Conservation (phyloP, 2,329 filamentous ascomycete genomes). For the Calycina marina region DNA sequence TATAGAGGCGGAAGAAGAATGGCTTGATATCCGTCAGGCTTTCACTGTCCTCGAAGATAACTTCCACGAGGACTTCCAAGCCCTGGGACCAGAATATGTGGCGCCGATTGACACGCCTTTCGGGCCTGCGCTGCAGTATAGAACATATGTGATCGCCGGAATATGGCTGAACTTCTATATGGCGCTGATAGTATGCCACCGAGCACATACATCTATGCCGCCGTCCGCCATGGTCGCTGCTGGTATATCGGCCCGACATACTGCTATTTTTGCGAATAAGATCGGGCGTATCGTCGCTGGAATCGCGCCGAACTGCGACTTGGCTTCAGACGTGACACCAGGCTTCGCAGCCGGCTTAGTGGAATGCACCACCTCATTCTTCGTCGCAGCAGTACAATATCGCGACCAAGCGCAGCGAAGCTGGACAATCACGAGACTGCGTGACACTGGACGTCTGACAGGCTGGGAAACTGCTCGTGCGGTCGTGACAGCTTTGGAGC, state of each 20-base stretch:
- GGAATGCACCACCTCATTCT: constrained; percentile 68
- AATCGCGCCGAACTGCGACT: constrained; percentile 32
- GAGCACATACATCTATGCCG: constrained; percentile 80
- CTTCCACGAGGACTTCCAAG: constrained; percentile 63
- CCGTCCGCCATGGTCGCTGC: constrained; percentile 76
- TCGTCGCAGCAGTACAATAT: constrained; percentile 74
- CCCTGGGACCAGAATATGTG: constrained; percentile 53
- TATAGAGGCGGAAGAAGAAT: constrained; percentile 37
- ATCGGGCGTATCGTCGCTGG: constrained; percentile 74
- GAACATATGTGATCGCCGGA: constrained; percentile 74
- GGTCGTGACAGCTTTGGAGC: constrained; percentile 75
- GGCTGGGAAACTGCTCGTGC: constrained; percentile 77
- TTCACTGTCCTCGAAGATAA: constrained; percentile 52
- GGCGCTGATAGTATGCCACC: constrained; percentile 66
- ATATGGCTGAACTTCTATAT: constrained; percentile 84
- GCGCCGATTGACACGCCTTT: constrained; percentile 59
- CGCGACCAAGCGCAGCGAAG: constrained; percentile 55
- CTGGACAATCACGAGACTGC: constrained; percentile 62
- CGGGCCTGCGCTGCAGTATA: constrained; percentile 65
- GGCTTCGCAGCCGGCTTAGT: constrained; percentile 67
- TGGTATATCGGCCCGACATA: constrained; percentile 59
- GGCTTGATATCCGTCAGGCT: constrained; percentile 58
- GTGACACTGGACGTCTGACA: constrained; percentile 63
- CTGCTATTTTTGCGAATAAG: constrained; percentile 53
- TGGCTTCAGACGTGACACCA: constrained; percentile 50